phyloP scores from a whole-genome alignment of 768 basidiomycete genomes.

The Daedalea quercina region DNA sequence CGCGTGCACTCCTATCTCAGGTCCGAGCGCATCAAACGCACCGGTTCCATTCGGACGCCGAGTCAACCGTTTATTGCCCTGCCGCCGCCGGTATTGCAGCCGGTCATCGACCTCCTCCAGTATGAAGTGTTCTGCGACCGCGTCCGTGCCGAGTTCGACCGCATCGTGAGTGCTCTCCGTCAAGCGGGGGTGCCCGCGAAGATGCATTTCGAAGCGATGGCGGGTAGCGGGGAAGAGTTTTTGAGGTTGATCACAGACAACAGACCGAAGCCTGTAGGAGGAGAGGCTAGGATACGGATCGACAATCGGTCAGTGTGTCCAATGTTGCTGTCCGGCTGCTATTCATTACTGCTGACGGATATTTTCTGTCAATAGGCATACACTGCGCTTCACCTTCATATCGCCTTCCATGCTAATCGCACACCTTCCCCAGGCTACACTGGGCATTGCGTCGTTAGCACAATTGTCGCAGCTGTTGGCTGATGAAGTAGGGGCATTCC shows the following conservation, averaged over 20 bases:
- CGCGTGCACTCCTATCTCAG: slow-evolving; percentile 50
- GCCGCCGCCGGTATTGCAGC: slow-evolving; percentile 55
- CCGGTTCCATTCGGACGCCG: slow-evolving; percentile 18
- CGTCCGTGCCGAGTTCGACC: slow-evolving; percentile 50
- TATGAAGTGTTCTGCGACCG: slow-evolving; percentile 69
- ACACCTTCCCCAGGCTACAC: slow-evolving; percentile 73
- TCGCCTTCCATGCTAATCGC: slow-evolving; percentile 75
- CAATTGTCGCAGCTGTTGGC: slow-evolving; percentile 68
- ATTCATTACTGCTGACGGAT: not conserved
- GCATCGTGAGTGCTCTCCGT: slow-evolving; percentile 41
- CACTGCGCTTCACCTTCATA: slow-evolving; percentile 66
- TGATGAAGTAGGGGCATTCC: slow-evolving; percentile 70
- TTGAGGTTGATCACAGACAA: slow-evolving; percentile 41
- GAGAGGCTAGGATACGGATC: slow-evolving; percentile 68
- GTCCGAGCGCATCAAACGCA: slow-evolving; percentile 27
- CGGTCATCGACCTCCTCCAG: slow-evolving; percentile 73
- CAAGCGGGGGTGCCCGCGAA: slow-evolving; percentile 48
- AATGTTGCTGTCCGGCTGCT: too few species aligned
- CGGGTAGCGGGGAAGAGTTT: slow-evolving; percentile 58
- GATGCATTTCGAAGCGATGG: slow-evolving; percentile 56
- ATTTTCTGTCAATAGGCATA: slow-evolving; percentile 41
- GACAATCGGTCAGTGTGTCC: slow-evolving; percentile 46
- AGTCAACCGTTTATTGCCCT: slow-evolving; percentile 12
- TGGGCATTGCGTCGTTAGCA: slow-evolving; percentile 66
- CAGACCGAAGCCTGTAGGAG: slow-evolving; percentile 43